Base-by-base conservation (phyloP, 768 basidiomycete genomes). In the Mycena chlorophos region DNA sequence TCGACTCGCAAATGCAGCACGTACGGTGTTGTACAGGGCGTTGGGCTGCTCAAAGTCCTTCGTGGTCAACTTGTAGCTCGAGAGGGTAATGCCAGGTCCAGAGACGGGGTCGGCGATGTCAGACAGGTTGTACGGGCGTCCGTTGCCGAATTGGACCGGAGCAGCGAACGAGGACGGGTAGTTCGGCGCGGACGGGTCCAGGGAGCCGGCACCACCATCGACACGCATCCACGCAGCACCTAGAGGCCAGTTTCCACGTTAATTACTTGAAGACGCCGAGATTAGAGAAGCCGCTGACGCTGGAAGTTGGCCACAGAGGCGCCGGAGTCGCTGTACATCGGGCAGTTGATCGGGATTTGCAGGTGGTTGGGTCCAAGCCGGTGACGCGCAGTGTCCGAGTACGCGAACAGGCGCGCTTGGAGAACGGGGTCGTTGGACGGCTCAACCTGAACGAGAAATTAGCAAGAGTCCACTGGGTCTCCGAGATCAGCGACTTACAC, bases 351-450 rank as follows among this genome's bases (percentile, higher is more conserved):
- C 2, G 56, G 60, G 23, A 61, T 54, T 55, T 61, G 20, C 25
- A 61, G 26, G 47, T 57, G 53, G 38, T 61, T 61, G 13, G 56
- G 56, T n/a, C 60, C 60, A 14, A 61, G 60, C 5, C 60, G 60
- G 37, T 61, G 60, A 22, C 56, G 52, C 16, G 53, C 56, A 1
- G 56, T 43, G 43, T 61, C 60, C 1, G 43, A 23, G 38, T 37
- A 61, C 49, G 55, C n/a, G 37, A 55, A 61, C 5, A 61, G 29
- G n/a, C 60, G 60, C 12, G 60, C 17, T 42, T 61, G 60, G 1
- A 61, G 56, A 16, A 61, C 56, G n/a, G 56, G 60, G 22, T 61
- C 60, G 31, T 61, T 61, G 6, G 60, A 61, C 1, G 60, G 60
- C n/a, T 61, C 60, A 25, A 51, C 55, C 60, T 61, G 26, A 27